Conservation (phyloP, 164 flowering plant genomes). For the Vitis cinerea region DNA sequence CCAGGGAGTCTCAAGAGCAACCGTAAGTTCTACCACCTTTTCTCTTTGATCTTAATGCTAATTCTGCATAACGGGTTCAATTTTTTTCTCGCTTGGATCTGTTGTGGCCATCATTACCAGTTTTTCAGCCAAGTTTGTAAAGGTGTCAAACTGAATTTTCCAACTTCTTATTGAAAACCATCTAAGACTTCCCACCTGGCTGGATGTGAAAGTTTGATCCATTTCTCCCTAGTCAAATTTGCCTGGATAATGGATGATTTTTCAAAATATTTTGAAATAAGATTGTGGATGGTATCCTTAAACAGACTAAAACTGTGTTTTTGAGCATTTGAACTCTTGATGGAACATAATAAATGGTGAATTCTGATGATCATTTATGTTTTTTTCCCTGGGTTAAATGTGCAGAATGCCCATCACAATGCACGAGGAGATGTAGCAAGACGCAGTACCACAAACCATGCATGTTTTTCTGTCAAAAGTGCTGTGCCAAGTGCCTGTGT, state of each 20-base stretch:
- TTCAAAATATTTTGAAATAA: too few relatives aligned
- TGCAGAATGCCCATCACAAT: conserved; percentile 39
- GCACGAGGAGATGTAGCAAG: conserved; percentile 34
- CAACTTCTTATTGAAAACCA: too few relatives aligned
- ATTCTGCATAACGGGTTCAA: neutral
- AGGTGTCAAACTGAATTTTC: too few relatives aligned
- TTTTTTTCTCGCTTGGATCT: neutral
- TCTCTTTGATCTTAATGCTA: neutral
- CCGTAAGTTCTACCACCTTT: conserved; percentile 24
- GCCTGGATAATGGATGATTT: too few relatives aligned
- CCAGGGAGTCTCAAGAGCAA: conserved; percentile 31
- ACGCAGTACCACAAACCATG: conserved; percentile 42
- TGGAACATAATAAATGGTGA: too few relatives aligned
- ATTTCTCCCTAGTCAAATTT: too few relatives aligned
- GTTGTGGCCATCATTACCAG: neutral
- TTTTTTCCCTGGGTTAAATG: neutral
- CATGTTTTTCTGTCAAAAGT: conserved; percentile 40
- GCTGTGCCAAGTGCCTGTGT: conserved; percentile 47
- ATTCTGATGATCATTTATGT: neutral
- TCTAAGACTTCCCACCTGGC: too few relatives aligned
- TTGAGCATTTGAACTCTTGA: neutral
- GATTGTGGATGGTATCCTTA: too few relatives aligned
- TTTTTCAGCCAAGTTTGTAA: too few relatives aligned
- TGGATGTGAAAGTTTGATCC: too few relatives aligned
- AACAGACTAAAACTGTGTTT: too few relatives aligned